Conservation (phyloP, 768 basidiomycete species). For the Panaeolus cyanescens region DNA sequence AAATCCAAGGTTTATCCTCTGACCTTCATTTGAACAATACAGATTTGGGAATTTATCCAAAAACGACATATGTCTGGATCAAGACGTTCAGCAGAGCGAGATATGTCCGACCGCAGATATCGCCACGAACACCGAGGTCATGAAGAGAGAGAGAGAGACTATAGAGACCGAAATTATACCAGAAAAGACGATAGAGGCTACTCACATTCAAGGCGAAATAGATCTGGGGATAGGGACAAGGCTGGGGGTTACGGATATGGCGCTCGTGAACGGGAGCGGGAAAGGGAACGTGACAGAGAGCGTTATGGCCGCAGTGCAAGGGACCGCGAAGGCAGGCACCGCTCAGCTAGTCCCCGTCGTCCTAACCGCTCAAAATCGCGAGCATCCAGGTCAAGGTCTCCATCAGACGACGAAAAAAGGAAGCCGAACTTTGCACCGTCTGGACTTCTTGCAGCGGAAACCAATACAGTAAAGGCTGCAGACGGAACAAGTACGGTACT, state of each 20-base stretch:
- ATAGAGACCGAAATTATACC: background rate
- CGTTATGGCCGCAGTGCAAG: slow-evolving; percentile 35
- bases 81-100: background rate
- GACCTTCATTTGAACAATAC: background rate
- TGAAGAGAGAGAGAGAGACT: background rate
- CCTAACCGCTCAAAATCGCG: slow-evolving; percentile 36
- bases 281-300: slow-evolving; percentile 46
- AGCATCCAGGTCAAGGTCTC: slow-evolving; percentile 45
- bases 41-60: background rate
- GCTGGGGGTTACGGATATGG: slow-evolving; percentile 24
- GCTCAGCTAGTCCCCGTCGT: slow-evolving; percentile 67
- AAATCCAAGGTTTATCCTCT: background rate
- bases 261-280: slow-evolving; percentile 41
- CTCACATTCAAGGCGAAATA: background rate
- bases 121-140: background rate
- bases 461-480: slow-evolving; percentile 80
- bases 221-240: background rate
- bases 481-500: slow-evolving; percentile 83
- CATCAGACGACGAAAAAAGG: slow-evolving; percentile 44
- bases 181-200: slow-evolving; percentile 1
- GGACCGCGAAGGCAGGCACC: slow-evolving; percentile 36
- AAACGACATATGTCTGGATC: background rate
- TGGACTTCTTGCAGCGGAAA: slow-evolving; percentile 93
- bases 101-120: background rate
- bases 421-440: slow-evolving; percentile 92